Conservation (phyloP, 305 asterid species). For the Solanum hybrid region DNA sequence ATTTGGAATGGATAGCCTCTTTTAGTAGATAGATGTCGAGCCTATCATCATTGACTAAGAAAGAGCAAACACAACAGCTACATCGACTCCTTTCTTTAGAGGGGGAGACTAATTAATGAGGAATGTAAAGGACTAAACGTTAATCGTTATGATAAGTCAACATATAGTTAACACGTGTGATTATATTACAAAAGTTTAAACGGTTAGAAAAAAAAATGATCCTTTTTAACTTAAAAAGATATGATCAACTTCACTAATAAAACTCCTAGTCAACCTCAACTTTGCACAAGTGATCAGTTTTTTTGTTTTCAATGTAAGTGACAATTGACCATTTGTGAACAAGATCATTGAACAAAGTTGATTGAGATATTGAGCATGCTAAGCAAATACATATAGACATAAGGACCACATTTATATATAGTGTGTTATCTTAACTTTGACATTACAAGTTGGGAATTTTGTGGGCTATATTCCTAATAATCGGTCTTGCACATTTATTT, state of each 20-base stretch:
- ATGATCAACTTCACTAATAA: not conserved
- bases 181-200: not conserved
- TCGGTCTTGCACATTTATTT: too few species aligned
- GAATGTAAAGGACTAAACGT: not conserved
- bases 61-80: not conserved
- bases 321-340: not conserved
- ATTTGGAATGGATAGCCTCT: not conserved
- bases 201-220: too few species aligned
- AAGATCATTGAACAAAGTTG: not conserved
- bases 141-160: not conserved
- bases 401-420: not conserved
- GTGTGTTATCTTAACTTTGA: not conserved
- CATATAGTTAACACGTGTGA: not conserved
- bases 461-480: not conserved
- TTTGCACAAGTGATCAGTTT: not conserved
- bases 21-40: not conserved
- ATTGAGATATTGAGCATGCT: too few species aligned
- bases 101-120: not conserved
- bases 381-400: not conserved
- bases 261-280: not conserved
- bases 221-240: not conserved
- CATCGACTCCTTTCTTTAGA: not conserved
- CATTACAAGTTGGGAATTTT: not conserved
- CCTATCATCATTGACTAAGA: not conserved
- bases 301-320: not conserved